Evolutionary conservation across 306 rosid genomes (phyloP).

Genomic region (Rosa rugosa): DNA sequence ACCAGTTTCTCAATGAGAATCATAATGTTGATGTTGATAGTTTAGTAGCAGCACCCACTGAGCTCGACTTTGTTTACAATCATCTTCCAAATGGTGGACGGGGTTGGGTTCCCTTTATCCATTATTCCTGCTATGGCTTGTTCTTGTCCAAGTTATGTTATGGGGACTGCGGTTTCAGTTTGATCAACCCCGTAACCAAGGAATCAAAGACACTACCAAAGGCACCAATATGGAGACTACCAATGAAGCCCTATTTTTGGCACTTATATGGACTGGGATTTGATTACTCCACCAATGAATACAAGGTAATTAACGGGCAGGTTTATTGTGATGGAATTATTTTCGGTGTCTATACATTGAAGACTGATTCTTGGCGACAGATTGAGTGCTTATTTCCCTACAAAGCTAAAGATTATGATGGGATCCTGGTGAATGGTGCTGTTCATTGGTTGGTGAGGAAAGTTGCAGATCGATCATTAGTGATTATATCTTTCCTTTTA

Average conservation of each 20-base stretch:
- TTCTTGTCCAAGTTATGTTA: no score
- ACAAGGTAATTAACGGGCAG: background rate
- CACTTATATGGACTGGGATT: background rate
- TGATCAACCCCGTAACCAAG: background rate
- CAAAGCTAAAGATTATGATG: background rate
- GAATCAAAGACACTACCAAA: background rate
- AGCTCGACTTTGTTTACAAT: background rate
- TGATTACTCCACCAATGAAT: background rate
- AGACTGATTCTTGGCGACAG: slow-evolving; percentile 3
- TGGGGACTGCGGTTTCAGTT: no score
- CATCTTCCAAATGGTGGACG: background rate
- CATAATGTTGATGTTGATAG: background rate
- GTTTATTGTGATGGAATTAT: background rate
- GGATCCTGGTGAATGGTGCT: background rate
- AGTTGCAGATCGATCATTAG: background rate
- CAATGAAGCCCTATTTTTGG: background rate
- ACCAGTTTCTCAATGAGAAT: background rate
- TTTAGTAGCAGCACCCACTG: background rate
- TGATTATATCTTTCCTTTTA: background rate
- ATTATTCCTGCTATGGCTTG: no score
- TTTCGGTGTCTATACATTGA: slow-evolving; percentile 4
- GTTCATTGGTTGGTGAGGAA: background rate
- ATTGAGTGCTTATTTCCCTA: background rate
- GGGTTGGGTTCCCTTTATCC: background rate
- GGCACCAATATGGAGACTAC: background rate